Percentiles rank a stretch among this genome's conserved stretches.
phyloP scores from a whole-genome alignment of 305 asterid species.

The Salvia sclarea region DNA sequence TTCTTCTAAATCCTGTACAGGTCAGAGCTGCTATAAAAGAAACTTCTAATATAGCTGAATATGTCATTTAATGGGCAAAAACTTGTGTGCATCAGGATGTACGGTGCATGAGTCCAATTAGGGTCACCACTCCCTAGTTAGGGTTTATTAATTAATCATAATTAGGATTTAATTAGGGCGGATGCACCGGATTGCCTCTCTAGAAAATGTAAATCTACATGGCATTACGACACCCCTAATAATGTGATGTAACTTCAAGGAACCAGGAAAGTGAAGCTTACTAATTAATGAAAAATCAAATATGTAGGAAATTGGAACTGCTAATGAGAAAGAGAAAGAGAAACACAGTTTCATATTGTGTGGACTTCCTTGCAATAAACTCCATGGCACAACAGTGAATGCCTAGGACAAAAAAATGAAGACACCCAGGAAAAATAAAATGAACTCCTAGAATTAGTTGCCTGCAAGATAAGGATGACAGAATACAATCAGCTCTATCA shows the following conservation, averaged over 20 bases:
- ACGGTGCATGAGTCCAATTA: no score
- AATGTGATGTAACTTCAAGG: not conserved
- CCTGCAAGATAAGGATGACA: not conserved
- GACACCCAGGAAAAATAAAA: not conserved
- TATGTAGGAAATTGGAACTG: not conserved
- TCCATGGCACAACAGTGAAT: not conserved
- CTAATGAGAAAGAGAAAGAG: no score
- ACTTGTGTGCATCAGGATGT: no score
- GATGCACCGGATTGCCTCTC: no score
- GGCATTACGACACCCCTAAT: not conserved
- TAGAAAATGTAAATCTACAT: not conserved
- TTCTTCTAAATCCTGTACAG: conserved; percentile 94
- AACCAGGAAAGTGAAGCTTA: not conserved
- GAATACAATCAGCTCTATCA: not conserved
- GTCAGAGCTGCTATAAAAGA: conserved; percentile 41
- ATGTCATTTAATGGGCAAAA: not conserved
- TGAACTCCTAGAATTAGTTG: not conserved
- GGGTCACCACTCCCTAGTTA: no score
- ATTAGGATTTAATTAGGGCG: no score
- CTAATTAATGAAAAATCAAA: not conserved
- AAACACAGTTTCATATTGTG: not conserved
- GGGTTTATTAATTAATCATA: no score
- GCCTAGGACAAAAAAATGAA: not conserved
- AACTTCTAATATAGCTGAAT: conserved; percentile 28
- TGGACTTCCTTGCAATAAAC: not conserved